These are phyloP conservation scores for Xylaria venustula DNA, from an alignment of 495 filamentous ascomycete species.

Conservation along the genomic window DNA sequence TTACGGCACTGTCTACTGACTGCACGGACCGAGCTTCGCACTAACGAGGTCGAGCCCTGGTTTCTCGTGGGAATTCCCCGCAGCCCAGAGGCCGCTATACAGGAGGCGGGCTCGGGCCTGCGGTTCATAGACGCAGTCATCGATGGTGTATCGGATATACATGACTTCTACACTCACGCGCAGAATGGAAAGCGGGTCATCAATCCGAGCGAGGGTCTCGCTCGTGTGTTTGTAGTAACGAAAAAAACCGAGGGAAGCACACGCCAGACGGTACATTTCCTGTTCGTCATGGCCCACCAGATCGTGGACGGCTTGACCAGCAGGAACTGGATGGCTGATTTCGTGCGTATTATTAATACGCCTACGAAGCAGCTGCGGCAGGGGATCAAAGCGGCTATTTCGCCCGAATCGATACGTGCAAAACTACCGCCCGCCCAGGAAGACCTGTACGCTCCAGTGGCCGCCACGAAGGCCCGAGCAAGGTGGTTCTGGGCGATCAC, in stretches of 20 bases:
- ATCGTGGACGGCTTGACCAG: conserved; percentile 4
- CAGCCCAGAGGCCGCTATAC: conserved; percentile 1
- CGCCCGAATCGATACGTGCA: conserved; percentile 1
- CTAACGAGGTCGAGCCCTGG: conserved; percentile 12
- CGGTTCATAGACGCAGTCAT: neutral
- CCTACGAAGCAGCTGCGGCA: neutral
- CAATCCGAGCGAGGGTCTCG: conserved; percentile 2
- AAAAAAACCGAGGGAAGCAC: neutral
- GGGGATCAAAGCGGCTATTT: neutral
- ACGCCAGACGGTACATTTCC: neutral
- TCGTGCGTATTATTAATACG: conserved; percentile 3
- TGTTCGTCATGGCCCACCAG: conserved; percentile 11
- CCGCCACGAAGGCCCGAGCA: neutral
- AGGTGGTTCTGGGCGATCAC: conserved; percentile 15
- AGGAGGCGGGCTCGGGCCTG: conserved; percentile 4
- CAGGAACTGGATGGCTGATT: conserved; percentile 9
- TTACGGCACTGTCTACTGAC: conserved; percentile 4
- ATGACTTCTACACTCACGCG: conserved; percentile 1
- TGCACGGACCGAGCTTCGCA: conserved; percentile 2
- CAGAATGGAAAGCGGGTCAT: conserved; percentile 5
- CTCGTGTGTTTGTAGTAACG: conserved; percentile 10
- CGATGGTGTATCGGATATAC: neutral
- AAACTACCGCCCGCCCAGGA: conserved; percentile 7
- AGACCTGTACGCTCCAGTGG: conserved; percentile 6
- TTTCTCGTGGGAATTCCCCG: conserved; percentile 5